Percentiles rank a stretch among this genome's conserved stretches.
These are phyloP conservation scores for Alternaria conjuncta DNA, from an alignment of 2,329 filamentous ascomycete species.

Conservation along the genomic window DNA sequence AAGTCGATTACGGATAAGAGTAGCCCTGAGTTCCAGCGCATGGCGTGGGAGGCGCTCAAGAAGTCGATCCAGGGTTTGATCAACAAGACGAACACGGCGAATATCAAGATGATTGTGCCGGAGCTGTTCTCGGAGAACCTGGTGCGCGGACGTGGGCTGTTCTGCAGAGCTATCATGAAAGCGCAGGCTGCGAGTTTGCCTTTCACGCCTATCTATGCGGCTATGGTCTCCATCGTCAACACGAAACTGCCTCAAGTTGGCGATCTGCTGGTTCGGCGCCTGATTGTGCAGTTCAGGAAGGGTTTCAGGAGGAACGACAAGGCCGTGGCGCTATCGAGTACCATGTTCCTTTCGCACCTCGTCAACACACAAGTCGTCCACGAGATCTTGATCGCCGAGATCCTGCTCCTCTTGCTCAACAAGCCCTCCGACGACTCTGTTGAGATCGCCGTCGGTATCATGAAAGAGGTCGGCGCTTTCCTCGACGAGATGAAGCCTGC, in stretches of 20 bases:
- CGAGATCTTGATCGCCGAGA: conserved; percentile 91
- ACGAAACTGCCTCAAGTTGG: conserved; percentile 96
- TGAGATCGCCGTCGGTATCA: conserved; percentile 94
- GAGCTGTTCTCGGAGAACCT: conserved; percentile 96
- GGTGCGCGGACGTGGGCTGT: conserved; percentile 86
- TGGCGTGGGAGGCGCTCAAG: conserved; percentile 98
- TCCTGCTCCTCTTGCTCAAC: conserved; percentile 86
- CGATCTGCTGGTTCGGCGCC: conserved; percentile 82
- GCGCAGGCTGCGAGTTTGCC: conserved; percentile 94
- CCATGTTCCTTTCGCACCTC: conserved; percentile 92
- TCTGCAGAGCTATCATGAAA: conserved; percentile 98
- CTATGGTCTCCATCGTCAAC: conserved; percentile 95
- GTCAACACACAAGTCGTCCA: conserved; percentile 96
- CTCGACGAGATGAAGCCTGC: conserved; percentile 92
- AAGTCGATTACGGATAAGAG: conserved; percentile 96
- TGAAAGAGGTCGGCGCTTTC: conserved; percentile 90
- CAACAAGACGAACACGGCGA: conserved; percentile 98
- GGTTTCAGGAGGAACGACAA: conserved; percentile 97
- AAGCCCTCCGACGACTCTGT: conserved; percentile 98
- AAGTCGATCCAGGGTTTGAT: conserved; percentile 98
- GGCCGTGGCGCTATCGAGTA: conserved; percentile 89
- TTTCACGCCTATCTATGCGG: conserved; percentile 95
- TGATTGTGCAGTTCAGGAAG: conserved; percentile 93
- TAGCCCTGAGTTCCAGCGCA: conserved; percentile 96
- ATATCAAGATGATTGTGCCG: conserved; percentile 97